Conservation (phyloP, 2,329 filamentous ascomycete genomes). For the Clonostachys sp. region DNA sequence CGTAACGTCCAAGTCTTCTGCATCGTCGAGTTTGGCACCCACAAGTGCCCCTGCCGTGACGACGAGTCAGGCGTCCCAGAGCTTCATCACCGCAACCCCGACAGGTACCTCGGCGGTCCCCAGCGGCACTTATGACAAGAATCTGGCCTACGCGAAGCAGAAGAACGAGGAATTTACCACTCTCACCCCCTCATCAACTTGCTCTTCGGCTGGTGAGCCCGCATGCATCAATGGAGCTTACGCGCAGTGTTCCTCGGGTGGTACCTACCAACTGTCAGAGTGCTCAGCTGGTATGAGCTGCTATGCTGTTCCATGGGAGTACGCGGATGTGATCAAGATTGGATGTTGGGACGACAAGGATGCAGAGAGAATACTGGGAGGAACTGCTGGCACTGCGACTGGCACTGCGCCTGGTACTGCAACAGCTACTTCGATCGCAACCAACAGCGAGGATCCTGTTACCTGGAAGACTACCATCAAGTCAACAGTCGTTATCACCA, state of each 20-base stretch:
- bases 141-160: conserved; percentile 35
- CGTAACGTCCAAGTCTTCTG: too few species aligned
- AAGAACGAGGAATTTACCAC: conserved; percentile 43
- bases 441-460: conserved; percentile 3
- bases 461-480: background rate
- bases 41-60: too few species aligned
- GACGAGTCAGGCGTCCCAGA: conserved; percentile 1
- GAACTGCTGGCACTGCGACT: conserved; percentile 1
- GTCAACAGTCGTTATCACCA: conserved; percentile 1
- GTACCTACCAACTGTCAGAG: conserved; percentile 33
- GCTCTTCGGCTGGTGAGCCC: conserved; percentile 31
- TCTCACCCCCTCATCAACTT: conserved; percentile 40
- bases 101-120: conserved; percentile 32
- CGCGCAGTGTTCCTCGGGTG: conserved; percentile 35
- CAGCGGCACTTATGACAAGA: conserved; percentile 33
- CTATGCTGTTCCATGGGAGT: conserved; percentile 50
- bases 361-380: conserved; percentile 37
- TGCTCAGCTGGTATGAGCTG: conserved; percentile 34
- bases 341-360: conserved; percentile 35
- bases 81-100: conserved; percentile 35
- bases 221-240: conserved; percentile 48
- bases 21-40: too few species aligned
- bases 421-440: conserved; percentile 4
- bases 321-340: conserved; percentile 39
- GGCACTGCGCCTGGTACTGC: conserved; percentile 1